Base-by-base conservation (phyloP, 148 eudicot genomes). In the Polygonum maritimum region DNA sequence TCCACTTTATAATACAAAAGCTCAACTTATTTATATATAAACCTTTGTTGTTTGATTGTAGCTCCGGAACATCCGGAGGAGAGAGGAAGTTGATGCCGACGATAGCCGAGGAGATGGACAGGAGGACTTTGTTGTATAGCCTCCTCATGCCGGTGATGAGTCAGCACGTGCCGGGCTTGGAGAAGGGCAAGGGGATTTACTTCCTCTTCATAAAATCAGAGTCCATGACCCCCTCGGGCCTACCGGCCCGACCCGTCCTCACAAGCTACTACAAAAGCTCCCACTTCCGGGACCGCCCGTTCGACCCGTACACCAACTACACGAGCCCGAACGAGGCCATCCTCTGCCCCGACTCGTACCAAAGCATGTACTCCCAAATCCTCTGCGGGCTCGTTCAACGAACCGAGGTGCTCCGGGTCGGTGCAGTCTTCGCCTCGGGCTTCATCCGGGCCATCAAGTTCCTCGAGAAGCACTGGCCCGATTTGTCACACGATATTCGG, bases 21-120 rank as follows among this genome's bases (percentile, higher is more conserved):
- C 3, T 1, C 35, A 12, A 63, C 8, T 4, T 21, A 60, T 1
- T 31, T 63, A 63, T 1, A 2, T 63, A 22, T 2, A 63, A 22
- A 6, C 16, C 18, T 5, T 49, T n/a, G 2, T 2, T 4, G 5
- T 63, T 13, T 57, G 1, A 48, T 58, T 22, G 5, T 38, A 90
- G 96, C 70, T 88, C 96, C 16, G 96, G 96, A 41, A 90, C 96
- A 19, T 90, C 96, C 36, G 92, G 92, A 55, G 96, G 96, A 31
- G 92, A 90, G 63, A 84, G 96, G n/a, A 90, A 90, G 47, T 73
- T 90, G 83, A 90, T 90, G 92, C 96, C 96, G 12, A 87, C 92
- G 48, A 88, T 86, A 49, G 92, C 89, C 51, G 96, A 90, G 44
- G 96, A 90, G 71, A 79, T 90, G 13, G 84, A 78, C 82, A 83